phyloP scores from a whole-genome alignment of 176 grass and related monocot genomes.

The Carex pumila region DNA sequence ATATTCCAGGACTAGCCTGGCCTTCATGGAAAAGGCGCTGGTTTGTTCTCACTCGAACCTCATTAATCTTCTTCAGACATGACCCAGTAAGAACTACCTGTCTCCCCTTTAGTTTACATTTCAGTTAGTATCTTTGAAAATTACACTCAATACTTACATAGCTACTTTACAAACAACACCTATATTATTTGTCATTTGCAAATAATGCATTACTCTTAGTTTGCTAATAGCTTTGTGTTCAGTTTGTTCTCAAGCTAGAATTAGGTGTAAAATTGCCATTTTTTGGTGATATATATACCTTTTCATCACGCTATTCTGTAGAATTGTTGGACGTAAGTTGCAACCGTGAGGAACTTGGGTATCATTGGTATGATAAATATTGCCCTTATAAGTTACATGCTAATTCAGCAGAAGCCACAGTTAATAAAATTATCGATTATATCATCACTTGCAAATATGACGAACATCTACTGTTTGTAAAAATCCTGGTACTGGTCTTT shows the following conservation, averaged over 20 bases:
- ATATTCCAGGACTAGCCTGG: conserved; percentile 82
- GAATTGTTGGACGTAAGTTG: neutral
- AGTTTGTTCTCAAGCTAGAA: neutral
- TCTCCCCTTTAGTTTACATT: neutral
- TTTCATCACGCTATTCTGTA: neutral
- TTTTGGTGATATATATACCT: neutral
- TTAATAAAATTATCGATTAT: no score
- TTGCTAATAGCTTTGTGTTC: neutral
- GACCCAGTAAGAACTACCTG: conserved; percentile 67
- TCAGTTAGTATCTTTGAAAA: neutral
- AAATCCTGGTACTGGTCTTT: no score
- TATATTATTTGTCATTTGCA: conserved; percentile 17
- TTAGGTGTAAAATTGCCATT: neutral
- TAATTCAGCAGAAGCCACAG: neutral
- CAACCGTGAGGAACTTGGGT: neutral
- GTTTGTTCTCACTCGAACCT: conserved; percentile 95
- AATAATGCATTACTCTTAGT: neutral
- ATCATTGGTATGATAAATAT: neutral
- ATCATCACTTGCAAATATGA: no score
- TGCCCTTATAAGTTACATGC: neutral
- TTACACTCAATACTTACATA: conserved; percentile 6
- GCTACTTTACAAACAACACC: conserved; percentile 20
- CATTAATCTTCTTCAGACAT: conserved; percentile 81
- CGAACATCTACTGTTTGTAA: no score
- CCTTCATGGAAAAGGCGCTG: conserved; percentile 99